These are phyloP conservation scores for Viola pubescens DNA, from an alignment of 441 rosid species.

Conservation along the genomic window DNA sequence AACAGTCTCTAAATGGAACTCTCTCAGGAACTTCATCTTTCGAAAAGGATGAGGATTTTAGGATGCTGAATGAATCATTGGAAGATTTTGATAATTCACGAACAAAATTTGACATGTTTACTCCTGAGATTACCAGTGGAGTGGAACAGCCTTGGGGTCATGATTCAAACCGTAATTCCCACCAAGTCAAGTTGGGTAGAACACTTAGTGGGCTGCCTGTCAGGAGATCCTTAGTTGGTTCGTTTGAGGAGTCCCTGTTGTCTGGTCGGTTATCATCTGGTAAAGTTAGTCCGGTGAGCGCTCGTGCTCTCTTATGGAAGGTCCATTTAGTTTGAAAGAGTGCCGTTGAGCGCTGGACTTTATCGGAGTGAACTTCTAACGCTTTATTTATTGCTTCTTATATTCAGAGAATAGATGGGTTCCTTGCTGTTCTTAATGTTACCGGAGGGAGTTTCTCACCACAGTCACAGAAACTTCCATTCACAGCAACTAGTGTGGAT, in stretches of 20 bases:
- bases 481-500: slow-evolving; percentile 45
- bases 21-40: slow-evolving; percentile 23
- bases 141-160: slow-evolving; percentile 18
- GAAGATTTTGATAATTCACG: slow-evolving; percentile 20
- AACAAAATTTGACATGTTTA: slow-evolving; percentile 21
- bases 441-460: slow-evolving; percentile 52
- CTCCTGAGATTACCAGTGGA: slow-evolving; percentile 21
- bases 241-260: slow-evolving; percentile 61
- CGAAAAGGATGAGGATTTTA: slow-evolving; percentile 20
- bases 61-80: slow-evolving; percentile 19
- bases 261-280: slow-evolving; percentile 46
- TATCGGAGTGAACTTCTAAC: not conserved
- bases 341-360: not conserved
- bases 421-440: slow-evolving; percentile 49
- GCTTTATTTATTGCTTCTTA: slow-evolving; percentile 6
- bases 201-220: slow-evolving; percentile 28
- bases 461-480: slow-evolving; percentile 45
- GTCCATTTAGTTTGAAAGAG: slow-evolving; percentile 4
- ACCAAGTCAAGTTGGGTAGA: slow-evolving; percentile 26
- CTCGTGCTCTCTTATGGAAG: slow-evolving; percentile 4
- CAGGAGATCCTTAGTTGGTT: slow-evolving; percentile 53
- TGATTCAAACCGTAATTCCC: slow-evolving; percentile 21
- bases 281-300: slow-evolving; percentile 43
- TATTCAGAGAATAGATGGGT: slow-evolving; percentile 48
- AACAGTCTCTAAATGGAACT: slow-evolving; percentile 34